Evolutionary conservation across 768 basidiomycete species (phyloP).

Genomic region (Podaxis carcinomalis): DNA sequence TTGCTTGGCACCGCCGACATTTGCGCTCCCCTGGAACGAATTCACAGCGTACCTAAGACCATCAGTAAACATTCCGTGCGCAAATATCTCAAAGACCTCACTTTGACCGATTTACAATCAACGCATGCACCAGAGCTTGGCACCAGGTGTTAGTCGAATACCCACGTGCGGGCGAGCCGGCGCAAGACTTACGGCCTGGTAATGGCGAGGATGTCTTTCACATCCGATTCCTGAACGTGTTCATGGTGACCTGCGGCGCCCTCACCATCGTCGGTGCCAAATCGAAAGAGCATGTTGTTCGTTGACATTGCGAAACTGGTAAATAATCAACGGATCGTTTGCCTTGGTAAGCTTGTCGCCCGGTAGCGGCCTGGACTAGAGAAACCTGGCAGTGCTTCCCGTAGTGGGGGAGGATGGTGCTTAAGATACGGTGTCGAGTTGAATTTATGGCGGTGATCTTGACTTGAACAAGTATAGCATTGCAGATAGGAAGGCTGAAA

Average conservation of each 20-base stretch:
- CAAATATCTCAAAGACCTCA: conserved; percentile 14
- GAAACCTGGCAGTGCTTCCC: not conserved
- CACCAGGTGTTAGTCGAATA: not conserved
- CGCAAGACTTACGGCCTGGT: conserved; percentile 5
- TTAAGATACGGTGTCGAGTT: not conserved
- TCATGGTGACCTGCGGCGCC: conserved; percentile 14
- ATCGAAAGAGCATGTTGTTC: conserved; percentile 12
- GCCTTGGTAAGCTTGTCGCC: not conserved
- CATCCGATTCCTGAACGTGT: conserved; percentile 5
- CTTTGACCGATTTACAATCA: conserved; percentile 57
- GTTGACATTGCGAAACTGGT: not conserved
- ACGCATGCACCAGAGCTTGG: conserved; percentile 48
- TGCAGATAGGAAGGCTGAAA: conserved; percentile 9
- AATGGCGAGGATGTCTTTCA: not conserved
- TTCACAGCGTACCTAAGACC: conserved; percentile 46
- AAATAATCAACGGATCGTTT: not conserved
- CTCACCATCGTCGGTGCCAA: conserved; percentile 17
- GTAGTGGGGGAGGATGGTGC: not conserved
- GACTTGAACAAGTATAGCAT: conserved; percentile 8
- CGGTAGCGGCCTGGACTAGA: not conserved
- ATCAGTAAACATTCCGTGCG: not conserved
- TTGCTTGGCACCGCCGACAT: conserved; percentile 46
- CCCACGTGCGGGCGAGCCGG: too few species aligned
- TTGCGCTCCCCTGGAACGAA: conserved; percentile 37
- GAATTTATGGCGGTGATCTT: conserved; percentile 9